Evolutionary conservation across 2,329 filamentous ascomycete species (phyloP).

Genomic region (Xylariaceae sp.): DNA sequence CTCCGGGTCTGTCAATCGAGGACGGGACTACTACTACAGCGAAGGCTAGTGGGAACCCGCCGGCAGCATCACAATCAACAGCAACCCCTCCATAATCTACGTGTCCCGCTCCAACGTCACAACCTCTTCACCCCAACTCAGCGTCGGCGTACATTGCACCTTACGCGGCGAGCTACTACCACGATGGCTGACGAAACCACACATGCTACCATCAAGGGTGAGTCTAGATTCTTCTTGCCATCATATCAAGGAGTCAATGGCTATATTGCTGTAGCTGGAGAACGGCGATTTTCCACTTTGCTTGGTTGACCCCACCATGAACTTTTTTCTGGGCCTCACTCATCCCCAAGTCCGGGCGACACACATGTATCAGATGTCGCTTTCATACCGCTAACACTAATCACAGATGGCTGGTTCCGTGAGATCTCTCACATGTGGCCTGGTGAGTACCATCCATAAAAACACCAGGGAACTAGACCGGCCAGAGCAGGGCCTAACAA

Average conservation of each 20-base stretch:
- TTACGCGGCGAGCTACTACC: conserved; percentile 10
- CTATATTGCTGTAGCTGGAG: not conserved
- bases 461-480: conserved; percentile 1
- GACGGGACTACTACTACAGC: not conserved
- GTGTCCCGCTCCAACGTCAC: not conserved
- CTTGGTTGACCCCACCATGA: not conserved
- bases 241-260: not conserved
- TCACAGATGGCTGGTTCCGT: conserved; percentile 97
- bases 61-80: not conserved
- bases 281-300: not conserved
- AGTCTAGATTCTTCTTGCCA: conserved; percentile 24
- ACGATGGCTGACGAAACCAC: conserved; percentile 50
- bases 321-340: not conserved
- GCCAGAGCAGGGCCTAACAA: not conserved
- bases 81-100: not conserved
- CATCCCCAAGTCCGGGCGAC: too few species aligned
- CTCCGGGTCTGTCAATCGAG: not conserved
- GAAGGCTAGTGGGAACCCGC: not conserved
- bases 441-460: conserved; percentile 38
- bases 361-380: not conserved
- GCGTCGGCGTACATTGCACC: conserved; percentile 1
- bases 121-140: not conserved
- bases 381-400: conserved; percentile 8
- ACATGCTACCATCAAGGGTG: conserved; percentile 57
- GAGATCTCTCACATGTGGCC: conserved; percentile 99